Evolutionary conservation across 768 basidiomycete genomes (phyloP), one percentile per base, ranked within the genome.

Genomic region (Termitomyces sp.): DNA sequence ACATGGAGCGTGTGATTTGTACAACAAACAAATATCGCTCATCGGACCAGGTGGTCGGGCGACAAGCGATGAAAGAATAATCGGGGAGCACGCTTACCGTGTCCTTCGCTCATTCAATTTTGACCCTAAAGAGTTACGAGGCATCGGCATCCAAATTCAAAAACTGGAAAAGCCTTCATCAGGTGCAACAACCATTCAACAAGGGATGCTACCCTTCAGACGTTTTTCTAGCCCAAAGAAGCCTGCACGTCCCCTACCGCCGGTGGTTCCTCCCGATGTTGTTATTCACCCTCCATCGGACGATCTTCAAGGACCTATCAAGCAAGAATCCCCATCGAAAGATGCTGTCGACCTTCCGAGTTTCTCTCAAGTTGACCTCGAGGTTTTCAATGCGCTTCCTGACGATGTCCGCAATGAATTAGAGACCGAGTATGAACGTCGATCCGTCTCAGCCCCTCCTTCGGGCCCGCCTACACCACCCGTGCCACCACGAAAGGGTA

Each of bases 121-220:
- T 51, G 89, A 93, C 61, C 85, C 94, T 0, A 82, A 77, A 58
- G 96, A 98, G 61, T 74, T 98, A n/a, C 81, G 96, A 22, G 96
- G 96, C 1, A 82, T 98, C 56, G 94, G 92, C 0, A 87, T 98
- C 8, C 93, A 95, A 65, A 83, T 98, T 13, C 86, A 89, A 65
- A 98, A 94, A 68, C 78, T 98, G 5, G 93, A 97, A 70, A 74
- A 78, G 7, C 64, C 68, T 16, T 70, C 72, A 1, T 73, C 68
- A 2, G 56, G 65, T 4, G 66, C 67, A 24, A 64, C 62, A 24
- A 65, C 62, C 14, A 65, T 68, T 10, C 75, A 77, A 16, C 93
- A 94, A 66, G 79, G 73, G 2, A 74, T 75, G 13, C 70, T 94
- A 30, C 74, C 80, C 0, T 95, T 95, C 69, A 75, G 61, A 40